Evolutionary conservation across 2,329 filamentous ascomycete species (phyloP), one percentile per base, ranked within the genome.

Genomic region (Exserohilum rostratum): DNA sequence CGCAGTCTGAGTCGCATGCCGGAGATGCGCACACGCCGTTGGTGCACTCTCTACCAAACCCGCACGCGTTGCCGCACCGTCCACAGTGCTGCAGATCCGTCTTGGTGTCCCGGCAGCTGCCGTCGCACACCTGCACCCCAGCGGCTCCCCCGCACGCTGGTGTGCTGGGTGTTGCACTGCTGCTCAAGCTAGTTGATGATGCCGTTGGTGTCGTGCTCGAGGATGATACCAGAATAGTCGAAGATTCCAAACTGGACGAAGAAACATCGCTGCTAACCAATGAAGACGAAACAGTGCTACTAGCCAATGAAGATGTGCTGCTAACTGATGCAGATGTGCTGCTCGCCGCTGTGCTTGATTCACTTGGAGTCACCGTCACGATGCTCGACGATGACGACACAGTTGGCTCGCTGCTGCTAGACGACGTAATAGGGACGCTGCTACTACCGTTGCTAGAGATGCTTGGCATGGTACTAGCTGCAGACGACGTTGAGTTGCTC

Each of bases 1-100:
- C 47, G 58, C 71, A 75, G 27, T 50, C 51, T 2, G 67, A 70
- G 50, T 72, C 64, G 57, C 72, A 76, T 9, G 64, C 49, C 9
- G 50, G 53, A 2, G 61, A 64, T 7, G 62, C 63, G 54, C 73
- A 76, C 0, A 73, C 69, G 13, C 72, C 72, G 51, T 76, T 75
- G n/a, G 62, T 58, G 46, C 73, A 76, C 12, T 49, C 38, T 17
- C 54, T 61, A 5, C 62, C 65, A 2, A 39, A 17, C 2, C 57
- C 45, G 50, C 73, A 75, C 5, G 25, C 15, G 31, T 66, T 71
- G 45, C 55, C 58, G 50, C 69, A 73, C 10, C 55, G 48, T 10
- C 69, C 67, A 46, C 70, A 75, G 53, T 73, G 69, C 2, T 51
- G 15, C 12, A 54, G 11, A 22, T 68, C 64, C 15, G 30, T 66